A percentile compares a stretch with the other conserved stretches of the same genome.
phyloP scores from a whole-genome alignment of 2,329 filamentous ascomycete species.

The Cordyceps cateniannulata region DNA sequence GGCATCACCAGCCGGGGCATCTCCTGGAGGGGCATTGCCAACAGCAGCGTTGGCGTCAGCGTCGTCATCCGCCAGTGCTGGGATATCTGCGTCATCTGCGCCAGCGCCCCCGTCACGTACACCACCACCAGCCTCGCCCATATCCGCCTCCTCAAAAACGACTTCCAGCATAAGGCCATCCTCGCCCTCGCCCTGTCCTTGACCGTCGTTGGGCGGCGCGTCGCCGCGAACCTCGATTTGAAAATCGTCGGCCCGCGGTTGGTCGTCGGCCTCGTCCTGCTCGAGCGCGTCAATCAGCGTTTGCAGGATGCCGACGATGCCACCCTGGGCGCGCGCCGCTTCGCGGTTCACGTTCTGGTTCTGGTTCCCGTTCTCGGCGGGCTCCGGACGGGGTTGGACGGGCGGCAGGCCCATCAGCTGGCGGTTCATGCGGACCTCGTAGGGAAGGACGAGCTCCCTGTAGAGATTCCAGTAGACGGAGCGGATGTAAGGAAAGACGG shows the following conservation, averaged over 20 bases:
- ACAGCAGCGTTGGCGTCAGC: neutral
- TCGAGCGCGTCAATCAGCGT: conserved; percentile 31
- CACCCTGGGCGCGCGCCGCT: conserved; percentile 18
- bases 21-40: too few relatives aligned
- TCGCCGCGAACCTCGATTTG: conserved; percentile 4
- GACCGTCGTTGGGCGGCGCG: conserved; percentile 9
- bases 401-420: conserved; percentile 36
- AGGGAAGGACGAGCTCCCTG: conserved; percentile 36
- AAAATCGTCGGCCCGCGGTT: neutral
- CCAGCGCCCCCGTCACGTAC: neutral
- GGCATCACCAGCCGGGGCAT: neutral
- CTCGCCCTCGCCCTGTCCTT: conserved; percentile 21
- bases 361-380: conserved; percentile 11
- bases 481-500: conserved; percentile 41
- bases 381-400: conserved; percentile 17
- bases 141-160: conserved; percentile 26
- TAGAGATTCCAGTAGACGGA: conserved; percentile 41
- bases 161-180: conserved; percentile 27
- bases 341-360: neutral
- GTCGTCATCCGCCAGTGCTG: neutral
- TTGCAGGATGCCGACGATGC: conserved; percentile 30
- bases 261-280: conserved; percentile 26
- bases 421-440: conserved; percentile 44
- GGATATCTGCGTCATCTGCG: neutral
- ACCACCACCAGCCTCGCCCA: conserved; percentile 24